phyloP scores from a whole-genome alignment of 2,329 filamentous ascomycete species.

The Elsinoe batatas region DNA sequence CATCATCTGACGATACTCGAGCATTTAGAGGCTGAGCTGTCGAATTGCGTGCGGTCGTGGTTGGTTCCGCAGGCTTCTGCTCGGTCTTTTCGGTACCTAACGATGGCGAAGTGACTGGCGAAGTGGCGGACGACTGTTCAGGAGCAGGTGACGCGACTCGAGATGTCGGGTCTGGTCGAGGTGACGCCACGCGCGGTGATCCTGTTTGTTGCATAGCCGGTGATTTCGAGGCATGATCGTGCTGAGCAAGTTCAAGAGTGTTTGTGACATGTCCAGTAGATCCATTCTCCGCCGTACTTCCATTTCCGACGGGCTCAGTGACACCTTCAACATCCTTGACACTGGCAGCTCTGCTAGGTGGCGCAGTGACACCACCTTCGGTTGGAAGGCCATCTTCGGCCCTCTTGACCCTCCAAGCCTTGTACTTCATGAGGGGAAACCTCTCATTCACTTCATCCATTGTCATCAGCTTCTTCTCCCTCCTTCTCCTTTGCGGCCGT shows the following conservation, averaged over 20 bases:
- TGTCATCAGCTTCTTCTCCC: conserved; percentile 97
- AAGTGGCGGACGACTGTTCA: not conserved
- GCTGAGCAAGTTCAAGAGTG: conserved; percentile 31
- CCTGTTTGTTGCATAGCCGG: conserved; percentile 2
- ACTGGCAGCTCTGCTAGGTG: conserved; percentile 63
- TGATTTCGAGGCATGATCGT: conserved; percentile 37
- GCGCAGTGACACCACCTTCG: conserved; percentile 69
- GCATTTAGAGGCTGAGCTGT: conserved; percentile 12
- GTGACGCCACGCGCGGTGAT: not conserved
- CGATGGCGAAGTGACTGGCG: conserved; percentile 10
- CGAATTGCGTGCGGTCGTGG: conserved; percentile 23
- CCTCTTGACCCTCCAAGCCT: conserved; percentile 78
- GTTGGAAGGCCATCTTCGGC: conserved; percentile 76
- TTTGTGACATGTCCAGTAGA: conserved; percentile 20
- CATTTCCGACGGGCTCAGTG: conserved; percentile 14
- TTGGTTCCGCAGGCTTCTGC: conserved; percentile 16
- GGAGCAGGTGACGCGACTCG: conserved; percentile 17
- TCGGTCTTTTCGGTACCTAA: not conserved
- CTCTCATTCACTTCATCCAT: conserved; percentile 99
- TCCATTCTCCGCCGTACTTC: conserved; percentile 16
- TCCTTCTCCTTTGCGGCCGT: conserved; percentile 69
- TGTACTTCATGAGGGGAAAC: conserved; percentile 94
- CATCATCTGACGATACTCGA: conserved; percentile 16
- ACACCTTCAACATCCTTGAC: conserved; percentile 53
- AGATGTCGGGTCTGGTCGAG: not conserved